Evolutionary conservation across 2,329 filamentous ascomycete genomes (phyloP), one percentile per base, ranked within the genome.

Genomic region (Dothidotthia symphoricarpi): DNA sequence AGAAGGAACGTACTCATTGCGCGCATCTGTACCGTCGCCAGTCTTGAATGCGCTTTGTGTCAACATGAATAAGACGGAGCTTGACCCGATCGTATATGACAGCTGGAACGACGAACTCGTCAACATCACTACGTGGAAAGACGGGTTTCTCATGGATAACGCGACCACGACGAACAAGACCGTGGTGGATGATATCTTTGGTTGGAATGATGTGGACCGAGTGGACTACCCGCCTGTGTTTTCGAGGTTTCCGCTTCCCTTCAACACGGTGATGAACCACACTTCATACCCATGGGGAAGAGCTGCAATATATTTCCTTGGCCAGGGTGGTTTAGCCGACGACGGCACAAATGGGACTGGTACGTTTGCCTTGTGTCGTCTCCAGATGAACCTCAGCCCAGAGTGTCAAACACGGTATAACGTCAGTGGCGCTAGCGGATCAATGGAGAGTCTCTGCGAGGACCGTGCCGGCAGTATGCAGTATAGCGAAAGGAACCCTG

Each of bases 31-130:
- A 0, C 78, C 84, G 0, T 85, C 82, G 0, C 86, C 86, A 0
- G 73, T 77, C 0, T 66, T 90, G 29, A 88, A 90, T 46, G 83
- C 87, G 0, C 64, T 89, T 22, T 93, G 87, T 51, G 82, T 77
- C 1, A 85, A 85, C 28, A 72, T 89, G 71, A 73, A 73, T 0
- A 40, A 61, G 14, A 53, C 71, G 0, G 83, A 88, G 36, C 63
- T 91, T 2, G 62, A 57, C 0, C 85, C 85, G 0, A 64, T 90
- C 2, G 69, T 90, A 0, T 88, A 83, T 43, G 73, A 72, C 0
- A 47, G 64, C 2, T 89, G 83, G 82, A 76, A 78, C 0, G 39
- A 73, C 4, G 49, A 53, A 3, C 5, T 9, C 1, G 51, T 66
- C 6, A 50, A 55, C 13, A 48, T 59, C 11, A 44, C 45, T n/a